A percentile compares a stretch with the other conserved stretches of the same genome.
These are phyloP conservation scores for Porphyrellus cyaneotinctus DNA, from an alignment of 768 basidiomycete species.

Conservation along the genomic window DNA sequence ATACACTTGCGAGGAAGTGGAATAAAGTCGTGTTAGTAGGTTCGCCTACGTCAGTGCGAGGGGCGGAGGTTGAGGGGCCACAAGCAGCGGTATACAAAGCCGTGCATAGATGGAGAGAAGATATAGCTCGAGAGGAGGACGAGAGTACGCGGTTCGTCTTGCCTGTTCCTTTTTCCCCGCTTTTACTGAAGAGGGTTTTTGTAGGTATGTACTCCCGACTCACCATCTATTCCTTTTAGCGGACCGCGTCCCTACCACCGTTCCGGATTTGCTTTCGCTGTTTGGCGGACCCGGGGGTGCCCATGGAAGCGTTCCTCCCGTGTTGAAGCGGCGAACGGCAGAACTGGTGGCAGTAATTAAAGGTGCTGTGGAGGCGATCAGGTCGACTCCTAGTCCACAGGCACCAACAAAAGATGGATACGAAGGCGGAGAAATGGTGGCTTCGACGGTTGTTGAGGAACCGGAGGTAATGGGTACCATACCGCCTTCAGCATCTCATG, in stretches of 20 bases:
- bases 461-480: conserved; percentile 5
- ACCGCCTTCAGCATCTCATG: conserved; percentile 11
- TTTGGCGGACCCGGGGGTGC: conserved; percentile 37
- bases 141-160: conserved; percentile 69
- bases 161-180: neutral
- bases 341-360: conserved; percentile 65
- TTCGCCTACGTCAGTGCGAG: conserved; percentile 24
- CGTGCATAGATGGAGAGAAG: conserved; percentile 83
- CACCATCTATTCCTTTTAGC: conserved; percentile 69
- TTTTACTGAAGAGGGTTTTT: neutral
- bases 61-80: conserved; percentile 35
- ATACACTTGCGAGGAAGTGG: conserved; percentile 75
- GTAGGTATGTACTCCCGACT: conserved; percentile 71
- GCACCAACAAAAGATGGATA: neutral
- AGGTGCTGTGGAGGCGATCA: conserved; percentile 35
- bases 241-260: conserved; percentile 66
- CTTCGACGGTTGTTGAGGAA: neutral
- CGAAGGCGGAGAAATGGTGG: neutral
- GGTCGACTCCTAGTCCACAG: neutral
- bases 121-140: conserved; percentile 74
- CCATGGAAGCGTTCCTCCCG: conserved; percentile 47
- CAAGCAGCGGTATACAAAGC: conserved; percentile 63
- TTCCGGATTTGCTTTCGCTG: conserved; percentile 54
- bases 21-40: conserved; percentile 54
- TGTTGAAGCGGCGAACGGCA: conserved; percentile 56